Conservation (phyloP, 1,139 yeast species). For the Saccharomycopsis hybrid region DNA sequence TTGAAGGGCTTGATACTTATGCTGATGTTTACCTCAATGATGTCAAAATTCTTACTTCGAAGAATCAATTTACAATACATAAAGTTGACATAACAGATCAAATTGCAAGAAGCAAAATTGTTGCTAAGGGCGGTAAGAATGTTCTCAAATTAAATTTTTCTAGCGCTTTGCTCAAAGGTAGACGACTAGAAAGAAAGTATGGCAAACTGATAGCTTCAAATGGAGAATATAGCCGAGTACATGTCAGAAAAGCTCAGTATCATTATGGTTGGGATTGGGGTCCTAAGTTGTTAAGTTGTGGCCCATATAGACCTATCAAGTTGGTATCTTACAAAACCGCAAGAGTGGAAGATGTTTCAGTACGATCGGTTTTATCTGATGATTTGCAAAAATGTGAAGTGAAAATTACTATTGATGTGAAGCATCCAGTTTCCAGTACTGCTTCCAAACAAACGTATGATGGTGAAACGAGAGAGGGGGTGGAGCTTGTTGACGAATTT, state of each 20-base stretch:
- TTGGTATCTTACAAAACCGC: constrained; percentile 28
- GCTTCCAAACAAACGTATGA: not conserved
- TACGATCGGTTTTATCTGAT: constrained; percentile 25
- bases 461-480: not conserved
- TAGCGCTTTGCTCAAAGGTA: constrained; percentile 28
- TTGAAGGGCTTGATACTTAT: constrained; percentile 42
- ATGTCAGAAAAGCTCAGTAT: constrained; percentile 47
- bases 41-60: constrained; percentile 29
- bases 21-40: constrained; percentile 36
- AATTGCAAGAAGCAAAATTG: not conserved
- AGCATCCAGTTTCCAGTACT: not conserved
- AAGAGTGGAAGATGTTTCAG: constrained; percentile 24
- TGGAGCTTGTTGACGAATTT: constrained; percentile 13
- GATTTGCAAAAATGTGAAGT: constrained; percentile 22
- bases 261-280: constrained; percentile 62
- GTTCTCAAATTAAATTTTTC: constrained; percentile 27
- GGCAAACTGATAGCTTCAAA: constrained; percentile 22
- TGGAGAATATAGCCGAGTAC: constrained; percentile 29
- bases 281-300: constrained; percentile 41
- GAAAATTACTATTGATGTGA: constrained; percentile 23
- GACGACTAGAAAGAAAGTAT: constrained; percentile 26
- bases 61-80: constrained; percentile 36
- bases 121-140: constrained; percentile 23
- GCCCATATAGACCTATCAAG: constrained; percentile 39
- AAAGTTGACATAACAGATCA: constrained; percentile 24